Evolutionary conservation across 805 yeast genomes (phyloP).

Genomic region (Starmerella tilneyi): DNA sequence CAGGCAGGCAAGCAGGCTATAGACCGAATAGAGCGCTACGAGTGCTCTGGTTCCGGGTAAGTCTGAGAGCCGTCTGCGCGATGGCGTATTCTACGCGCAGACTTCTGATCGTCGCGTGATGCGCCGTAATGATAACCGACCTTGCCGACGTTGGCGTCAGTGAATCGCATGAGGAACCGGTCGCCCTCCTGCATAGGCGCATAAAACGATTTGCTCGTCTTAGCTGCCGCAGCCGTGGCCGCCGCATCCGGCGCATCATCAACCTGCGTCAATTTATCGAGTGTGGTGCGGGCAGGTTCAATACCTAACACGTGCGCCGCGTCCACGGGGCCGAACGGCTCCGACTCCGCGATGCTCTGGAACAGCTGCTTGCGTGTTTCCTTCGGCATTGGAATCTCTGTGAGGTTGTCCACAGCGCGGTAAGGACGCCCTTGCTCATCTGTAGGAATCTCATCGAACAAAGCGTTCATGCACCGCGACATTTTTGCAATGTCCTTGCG

Average conservation of each 20-base stretch:
- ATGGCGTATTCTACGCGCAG: conserved; percentile 45
- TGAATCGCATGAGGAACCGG: conserved; percentile 60
- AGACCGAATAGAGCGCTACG: no score
- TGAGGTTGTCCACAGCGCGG: conserved; percentile 56
- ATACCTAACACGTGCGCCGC: conserved; percentile 77
- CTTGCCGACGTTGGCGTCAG: conserved; percentile 65
- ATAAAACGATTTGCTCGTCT: conserved; percentile 31
- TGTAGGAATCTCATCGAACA: conserved; percentile 55
- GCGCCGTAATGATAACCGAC: conserved; percentile 92
- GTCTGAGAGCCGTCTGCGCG: conserved; percentile 23
- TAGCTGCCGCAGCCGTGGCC: conserved; percentile 31
- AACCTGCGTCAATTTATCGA: conserved; percentile 44
- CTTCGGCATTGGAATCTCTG: conserved; percentile 88
- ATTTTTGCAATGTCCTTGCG: conserved; percentile 49
- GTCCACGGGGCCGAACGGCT: conserved; percentile 91
- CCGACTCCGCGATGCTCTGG: conserved; percentile 82
- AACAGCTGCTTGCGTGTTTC: conserved; percentile 74
- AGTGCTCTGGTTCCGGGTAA: conserved; percentile 26
- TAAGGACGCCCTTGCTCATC: conserved; percentile 26
- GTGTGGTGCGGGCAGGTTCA: conserved; percentile 77
- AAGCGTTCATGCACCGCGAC: conserved; percentile 53
- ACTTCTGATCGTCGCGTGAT: conserved; percentile 75
- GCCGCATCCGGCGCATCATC: conserved; percentile 14
- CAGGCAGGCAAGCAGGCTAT: background rate
- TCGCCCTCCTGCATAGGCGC: conserved; percentile 63